Base-by-base conservation (phyloP, 331 rosid species). In the Pyracantha coccinea region DNA sequence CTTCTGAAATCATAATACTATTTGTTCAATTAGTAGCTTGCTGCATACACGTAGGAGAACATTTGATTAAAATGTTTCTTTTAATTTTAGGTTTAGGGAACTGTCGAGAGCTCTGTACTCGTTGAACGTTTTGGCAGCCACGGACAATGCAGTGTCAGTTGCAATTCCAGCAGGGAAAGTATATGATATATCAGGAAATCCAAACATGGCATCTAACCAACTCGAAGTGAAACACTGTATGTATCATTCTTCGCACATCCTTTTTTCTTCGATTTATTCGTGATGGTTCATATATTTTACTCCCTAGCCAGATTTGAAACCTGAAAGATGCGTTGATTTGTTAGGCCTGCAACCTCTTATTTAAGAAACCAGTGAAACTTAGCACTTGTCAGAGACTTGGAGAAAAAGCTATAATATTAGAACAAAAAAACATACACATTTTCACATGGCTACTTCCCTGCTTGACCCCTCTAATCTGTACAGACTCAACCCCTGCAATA, bases 101-200 rank as follows among this genome's bases (percentile, higher is more conserved):
- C 81, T 84, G 70, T 90, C 96, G 54, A 86, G 89, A 84, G 92
- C 92, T 80, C 72, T 90, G 31, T 90, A 90, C 86, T 87, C 83
- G 24, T 61, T 90, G 82, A 82, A 74, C 28, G 86, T 90, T 75
- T 69, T 68, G 50, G 80, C 85, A 66, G 81, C n/a, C 58, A 57
- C 84, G 29, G 80, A 83, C 73, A 79, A 81, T 29, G 65, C 21
- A 25, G 77, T 88, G 75, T 80, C 88, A 75, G 86, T 90, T 84
- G 60, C 81, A 75, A 63, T 90, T 80, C 90, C 92, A 69, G 79
- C 79, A 32, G 90, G 85, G 80, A 90, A 71, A 79, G 89, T 83
- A 74, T 77, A 83, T 66, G 96, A 90, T 76, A 86, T 90, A 77
- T 88, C 96, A 66, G 96, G 88, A 65, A 90, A 90, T 81, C 84